A percentile compares a stretch with the other conserved stretches of the same genome.
Conservation (phyloP, 768 basidiomycete species). For the Artomyces pyxidatus region DNA sequence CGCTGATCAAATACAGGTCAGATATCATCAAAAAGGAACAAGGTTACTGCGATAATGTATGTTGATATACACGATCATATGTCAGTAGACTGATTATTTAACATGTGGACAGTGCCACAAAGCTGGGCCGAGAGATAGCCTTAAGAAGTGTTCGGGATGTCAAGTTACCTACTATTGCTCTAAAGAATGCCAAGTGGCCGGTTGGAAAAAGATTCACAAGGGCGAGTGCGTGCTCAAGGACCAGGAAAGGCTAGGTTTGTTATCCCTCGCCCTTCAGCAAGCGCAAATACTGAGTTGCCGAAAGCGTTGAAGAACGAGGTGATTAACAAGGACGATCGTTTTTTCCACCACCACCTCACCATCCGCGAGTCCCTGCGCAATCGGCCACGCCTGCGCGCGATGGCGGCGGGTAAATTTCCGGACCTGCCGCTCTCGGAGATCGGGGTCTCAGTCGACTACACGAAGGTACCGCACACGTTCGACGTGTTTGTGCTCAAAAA, state of each 20-base stretch:
- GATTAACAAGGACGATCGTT: constrained; percentile 25
- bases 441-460: constrained; percentile 29
- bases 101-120: constrained; percentile 30
- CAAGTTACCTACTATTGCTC: constrained; percentile 31
- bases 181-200: constrained; percentile 29
- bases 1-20: constrained; percentile 18
- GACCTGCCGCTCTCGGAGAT: constrained; percentile 18
- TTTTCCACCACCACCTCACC: constrained; percentile 29
- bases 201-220: constrained; percentile 32
- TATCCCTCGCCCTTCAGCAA: background rate
- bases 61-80: no score
- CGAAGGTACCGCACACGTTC: constrained; percentile 23
- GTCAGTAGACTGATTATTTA: no score
- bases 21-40: constrained; percentile 23
- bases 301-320: constrained; percentile 27
- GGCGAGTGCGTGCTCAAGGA: constrained; percentile 31
- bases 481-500: constrained; percentile 19
- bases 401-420: constrained; percentile 23
- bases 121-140: constrained; percentile 26
- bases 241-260: constrained; percentile 26
- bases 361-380: constrained; percentile 27
- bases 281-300: background rate
- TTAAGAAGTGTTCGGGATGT: constrained; percentile 29
- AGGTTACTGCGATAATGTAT: constrained; percentile 29
- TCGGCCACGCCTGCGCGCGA: constrained; percentile 19